Base-by-base conservation (phyloP, 163 green algal species). In the Picocystis sp. region DNA sequence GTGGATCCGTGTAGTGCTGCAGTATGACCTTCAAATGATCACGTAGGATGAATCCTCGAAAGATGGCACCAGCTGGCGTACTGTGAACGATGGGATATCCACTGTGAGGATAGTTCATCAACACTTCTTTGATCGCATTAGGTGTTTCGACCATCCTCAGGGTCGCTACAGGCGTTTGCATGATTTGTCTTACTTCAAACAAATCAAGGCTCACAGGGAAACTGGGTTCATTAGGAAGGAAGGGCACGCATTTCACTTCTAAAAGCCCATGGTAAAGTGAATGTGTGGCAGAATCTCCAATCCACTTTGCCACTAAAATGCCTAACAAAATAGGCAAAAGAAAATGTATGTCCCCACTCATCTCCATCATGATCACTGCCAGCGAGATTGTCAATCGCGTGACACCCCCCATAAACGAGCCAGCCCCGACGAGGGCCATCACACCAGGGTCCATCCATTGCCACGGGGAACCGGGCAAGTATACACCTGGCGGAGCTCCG, bases 321-420 rank as follows among this genome's bases (percentile, higher is more conserved):
- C 71, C 79, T 3, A 89, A 76, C 67, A 94, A 76, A 57, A 86
- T 65, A 3, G 84, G 84, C 63, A 92, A 75, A 70, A 94, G 71
- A 69, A 93, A 87, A 55, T 87, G 75, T 35, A 93, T 80, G 43
- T 94, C 84, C 48, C 73, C 81, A 42, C 71, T 83, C 42, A 84
- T 76, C 72, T 94, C 84, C 61, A 94, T 90, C 67, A 92, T 87
- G 70, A 94, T 94, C 48, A 93, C 83, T 0, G 80, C 81, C 50
- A 92, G 71, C 1, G 80, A 76, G 14, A 93, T 73, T 25, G 84
- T 93, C 51, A 94, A 77, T 14, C 84, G 76, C 3, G 83, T 92
- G 17, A 92, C 81, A 3, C 81, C 80, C 8, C 77, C 75, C 84
- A 94, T 93, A 70, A 94, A 87, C 10, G 81, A 74, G 22, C 77